Evolutionary conservation across 2,329 filamentous ascomycete genomes (phyloP).

Genomic region (Atkinsonella hypoxylon): DNA sequence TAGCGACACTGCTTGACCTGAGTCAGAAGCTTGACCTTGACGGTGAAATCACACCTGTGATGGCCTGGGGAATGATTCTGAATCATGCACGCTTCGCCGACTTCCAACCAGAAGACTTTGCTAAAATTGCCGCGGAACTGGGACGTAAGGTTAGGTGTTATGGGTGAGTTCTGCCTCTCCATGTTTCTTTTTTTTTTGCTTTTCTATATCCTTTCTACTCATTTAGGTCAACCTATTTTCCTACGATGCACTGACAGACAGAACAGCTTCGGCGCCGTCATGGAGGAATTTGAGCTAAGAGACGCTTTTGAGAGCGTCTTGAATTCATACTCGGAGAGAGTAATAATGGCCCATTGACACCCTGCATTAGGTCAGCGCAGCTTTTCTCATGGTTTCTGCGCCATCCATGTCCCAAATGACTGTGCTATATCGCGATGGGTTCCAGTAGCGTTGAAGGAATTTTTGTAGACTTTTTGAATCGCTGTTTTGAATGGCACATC

Average conservation of each 20-base stretch:
- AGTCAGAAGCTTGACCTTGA: slow-evolving; percentile 74
- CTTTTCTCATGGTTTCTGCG: neutral
- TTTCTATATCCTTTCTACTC: neutral
- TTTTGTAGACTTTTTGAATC: neutral
- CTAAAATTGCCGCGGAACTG: slow-evolving; percentile 60
- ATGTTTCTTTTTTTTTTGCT: too few species aligned
- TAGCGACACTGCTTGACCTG: slow-evolving; percentile 72
- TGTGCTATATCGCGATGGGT: neutral
- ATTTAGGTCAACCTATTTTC: neutral
- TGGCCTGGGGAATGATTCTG: slow-evolving; percentile 81
- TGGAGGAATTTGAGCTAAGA: slow-evolving; percentile 57
- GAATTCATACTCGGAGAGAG: slow-evolving; percentile 9
- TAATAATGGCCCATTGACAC: slow-evolving; percentile 9
- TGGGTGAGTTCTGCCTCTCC: slow-evolving; percentile 50
- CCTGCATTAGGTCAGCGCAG: neutral
- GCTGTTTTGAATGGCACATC: neutral
- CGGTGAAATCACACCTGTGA: slow-evolving; percentile 87
- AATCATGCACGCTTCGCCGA: slow-evolving; percentile 56
- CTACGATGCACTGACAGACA: neutral
- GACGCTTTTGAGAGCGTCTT: slow-evolving; percentile 63
- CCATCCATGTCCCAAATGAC: neutral
- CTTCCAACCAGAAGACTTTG: slow-evolving; percentile 57
- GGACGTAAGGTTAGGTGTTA: slow-evolving; percentile 80
- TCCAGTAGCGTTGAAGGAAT: neutral
- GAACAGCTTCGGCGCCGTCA: slow-evolving; percentile 47